These are phyloP conservation scores for Nepenthes gracilis DNA, from an alignment of 148 eudicot species.

Conservation along the genomic window DNA sequence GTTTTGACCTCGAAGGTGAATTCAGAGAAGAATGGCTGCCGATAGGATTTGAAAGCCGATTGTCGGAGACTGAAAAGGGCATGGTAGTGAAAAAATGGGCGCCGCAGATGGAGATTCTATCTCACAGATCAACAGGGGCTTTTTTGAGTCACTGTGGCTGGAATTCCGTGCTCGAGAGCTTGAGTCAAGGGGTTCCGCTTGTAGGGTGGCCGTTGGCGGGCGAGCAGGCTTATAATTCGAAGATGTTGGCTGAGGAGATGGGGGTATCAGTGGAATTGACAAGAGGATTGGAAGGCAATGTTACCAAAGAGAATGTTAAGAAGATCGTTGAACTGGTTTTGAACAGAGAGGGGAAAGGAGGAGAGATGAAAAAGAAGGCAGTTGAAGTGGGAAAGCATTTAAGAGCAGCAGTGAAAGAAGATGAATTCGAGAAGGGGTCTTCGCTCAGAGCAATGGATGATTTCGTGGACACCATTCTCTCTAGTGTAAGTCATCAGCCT, in stretches of 20 bases:
- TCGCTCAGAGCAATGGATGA: conserved; percentile 9
- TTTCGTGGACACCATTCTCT: neutral
- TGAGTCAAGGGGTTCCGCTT: conserved; percentile 59
- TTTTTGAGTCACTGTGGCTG: conserved; percentile 62
- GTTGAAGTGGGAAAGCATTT: conserved; percentile 29
- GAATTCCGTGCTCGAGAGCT: conserved; percentile 56
- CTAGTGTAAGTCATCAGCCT: too few relatives aligned
- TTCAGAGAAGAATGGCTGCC: conserved; percentile 55
- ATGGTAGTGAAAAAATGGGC: conserved; percentile 50
- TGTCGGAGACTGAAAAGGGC: conserved; percentile 13
- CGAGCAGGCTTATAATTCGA: conserved; percentile 54
- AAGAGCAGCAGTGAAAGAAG: conserved; percentile 21
- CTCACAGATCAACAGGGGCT: conserved; percentile 43
- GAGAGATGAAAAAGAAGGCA: conserved; percentile 50
- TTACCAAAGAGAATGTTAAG: conserved; percentile 38
- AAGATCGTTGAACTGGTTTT: conserved; percentile 34
- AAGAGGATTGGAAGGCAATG: conserved; percentile 34
- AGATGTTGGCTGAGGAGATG: conserved; percentile 60
- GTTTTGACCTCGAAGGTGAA: conserved; percentile 29
- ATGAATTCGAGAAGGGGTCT: conserved; percentile 7
- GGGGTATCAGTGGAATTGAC: conserved; percentile 60
- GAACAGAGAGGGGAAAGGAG: conserved; percentile 30
- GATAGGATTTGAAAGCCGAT: conserved; percentile 39
- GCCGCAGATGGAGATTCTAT: conserved; percentile 54
- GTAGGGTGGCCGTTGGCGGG: conserved; percentile 60